Conservation (phyloP, 345 rosid genomes). For the Hibiscus tridactylites region DNA sequence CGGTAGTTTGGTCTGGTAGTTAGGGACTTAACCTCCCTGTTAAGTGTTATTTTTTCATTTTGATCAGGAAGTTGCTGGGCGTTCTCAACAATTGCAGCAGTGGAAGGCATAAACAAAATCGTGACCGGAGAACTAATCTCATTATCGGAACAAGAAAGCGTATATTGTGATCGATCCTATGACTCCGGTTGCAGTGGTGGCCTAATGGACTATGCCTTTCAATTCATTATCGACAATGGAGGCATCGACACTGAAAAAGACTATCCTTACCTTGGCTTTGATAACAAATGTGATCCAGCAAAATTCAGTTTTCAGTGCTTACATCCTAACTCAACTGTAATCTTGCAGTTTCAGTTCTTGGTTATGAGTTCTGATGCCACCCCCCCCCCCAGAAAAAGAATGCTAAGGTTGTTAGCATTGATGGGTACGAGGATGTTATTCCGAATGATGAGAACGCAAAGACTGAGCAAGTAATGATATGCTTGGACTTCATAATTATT, state of each 20-base stretch:
- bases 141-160: constrained; percentile 82
- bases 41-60: background rate
- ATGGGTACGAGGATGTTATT: background rate
- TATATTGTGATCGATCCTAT: constrained; percentile 64
- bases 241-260: constrained; percentile 69
- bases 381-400: too few species aligned
- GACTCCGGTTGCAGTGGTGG: constrained; percentile 87
- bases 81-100: constrained; percentile 75
- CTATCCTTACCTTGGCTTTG: constrained; percentile 63
- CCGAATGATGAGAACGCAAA: constrained; percentile 15
- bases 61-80: constrained; percentile 98
- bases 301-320: constrained; percentile 24
- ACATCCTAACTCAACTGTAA: background rate
- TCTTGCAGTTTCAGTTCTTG: background rate
- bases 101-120: constrained; percentile 82
- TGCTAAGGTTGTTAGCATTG: background rate
- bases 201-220: constrained; percentile 92
- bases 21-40: too few species aligned
- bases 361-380: background rate
- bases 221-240: constrained; percentile 74
- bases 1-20: too few species aligned
- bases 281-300: constrained; percentile 40
- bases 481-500: constrained; percentile 6
- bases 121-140: constrained; percentile 66
- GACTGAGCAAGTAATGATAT: background rate